A percentile compares a stretch with the other conserved stretches of the same genome.
Evolutionary conservation across 371 early-diverging fungal species (phyloP).

Genomic region (Rhizopus arrhizus): DNA sequence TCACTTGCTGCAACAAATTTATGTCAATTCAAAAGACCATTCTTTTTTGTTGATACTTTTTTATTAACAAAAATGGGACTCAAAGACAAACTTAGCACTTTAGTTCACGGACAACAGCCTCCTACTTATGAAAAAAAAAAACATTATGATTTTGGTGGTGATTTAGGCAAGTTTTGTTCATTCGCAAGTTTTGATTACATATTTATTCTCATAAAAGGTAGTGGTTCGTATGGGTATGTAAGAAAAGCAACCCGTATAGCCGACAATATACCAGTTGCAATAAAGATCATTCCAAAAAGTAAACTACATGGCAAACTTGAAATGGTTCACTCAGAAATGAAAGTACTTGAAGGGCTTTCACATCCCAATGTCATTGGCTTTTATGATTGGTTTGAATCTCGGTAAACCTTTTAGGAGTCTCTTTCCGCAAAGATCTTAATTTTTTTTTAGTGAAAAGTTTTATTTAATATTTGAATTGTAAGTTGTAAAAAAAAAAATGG

Average conservation of each 20-base stretch:
- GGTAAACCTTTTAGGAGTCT: slow-evolving; percentile 24
- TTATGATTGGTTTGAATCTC: slow-evolving; percentile 77
- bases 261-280: slow-evolving; percentile 63
- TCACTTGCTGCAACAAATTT: too few species aligned
- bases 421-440: neutral
- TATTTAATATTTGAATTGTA: slow-evolving; percentile 87
- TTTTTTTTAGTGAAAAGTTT: slow-evolving; percentile 55
- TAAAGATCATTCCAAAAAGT: slow-evolving; percentile 77
- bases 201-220: slow-evolving; percentile 39
- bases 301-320: slow-evolving; percentile 65
- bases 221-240: slow-evolving; percentile 77
- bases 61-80: too few species aligned
- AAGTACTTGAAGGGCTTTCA: slow-evolving; percentile 61
- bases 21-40: too few species aligned
- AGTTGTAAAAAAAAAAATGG: slow-evolving; percentile 6
- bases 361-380: slow-evolving; percentile 84
- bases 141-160: slow-evolving; percentile 61
- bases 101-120: too few species aligned
- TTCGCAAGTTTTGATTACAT: too few species aligned
- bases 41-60: too few species aligned
- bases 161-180: slow-evolving; percentile 45
- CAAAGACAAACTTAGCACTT: too few species aligned
- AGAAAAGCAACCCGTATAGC: slow-evolving; percentile 58
- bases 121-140: slow-evolving; percentile 62
- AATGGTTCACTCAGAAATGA: slow-evolving; percentile 77